Evolutionary conservation across 2,329 filamentous ascomycete species (phyloP), one percentile per base, ranked within the genome.

Genomic region (Colletotrichum sansevieriae): DNA sequence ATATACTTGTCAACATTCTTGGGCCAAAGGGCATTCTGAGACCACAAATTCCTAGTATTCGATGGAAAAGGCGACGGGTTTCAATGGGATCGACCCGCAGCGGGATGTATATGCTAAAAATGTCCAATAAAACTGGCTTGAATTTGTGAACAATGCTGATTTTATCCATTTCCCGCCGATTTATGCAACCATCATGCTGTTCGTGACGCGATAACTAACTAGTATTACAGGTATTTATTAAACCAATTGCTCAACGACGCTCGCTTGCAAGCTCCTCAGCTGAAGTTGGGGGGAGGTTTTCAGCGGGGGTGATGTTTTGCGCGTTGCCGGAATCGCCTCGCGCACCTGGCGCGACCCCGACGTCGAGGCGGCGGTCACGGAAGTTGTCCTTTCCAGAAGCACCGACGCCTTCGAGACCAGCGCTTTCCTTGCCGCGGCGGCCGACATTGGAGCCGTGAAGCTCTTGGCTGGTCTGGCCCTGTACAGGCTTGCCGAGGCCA

Each of bases 381-480:
- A 75, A 73, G 12, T 75, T 75, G 39, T 80, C 76, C 13, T 62
- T 67, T 0, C 59, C 64, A 20, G 74, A 79, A 1, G 78, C 78
- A 4, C 79, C 81, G 0, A 79, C 75, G 9, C 82, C 81, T 29
- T 79, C 81, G 0, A 84, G 64, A 0, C 83, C 83, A 3, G 74
- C 67, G 2, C 78, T 68, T 60, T 80, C 78, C 58, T 78, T 79
- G 73, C 81, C 82, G 22, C 74, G 74, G 41, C 20, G 55, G 2
- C 62, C 22, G 13, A 44, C 4, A 35, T 77, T 76, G 8, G 74
- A 75, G n/a, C 80, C 81, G 61, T 80, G 79, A 55, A 78, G 20
- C 74, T 87, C 83, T 15, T 76, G 73, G 51, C 76, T 76, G 6
- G 79, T 81, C 76, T 83, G 79, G 5, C 84, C 84, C 20, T 80